Percentiles rank a stretch among this genome's conserved stretches.
These are phyloP conservation scores for Wallemia hederae DNA, from an alignment of 1,284 basidiomycete species.

Conservation along the genomic window DNA sequence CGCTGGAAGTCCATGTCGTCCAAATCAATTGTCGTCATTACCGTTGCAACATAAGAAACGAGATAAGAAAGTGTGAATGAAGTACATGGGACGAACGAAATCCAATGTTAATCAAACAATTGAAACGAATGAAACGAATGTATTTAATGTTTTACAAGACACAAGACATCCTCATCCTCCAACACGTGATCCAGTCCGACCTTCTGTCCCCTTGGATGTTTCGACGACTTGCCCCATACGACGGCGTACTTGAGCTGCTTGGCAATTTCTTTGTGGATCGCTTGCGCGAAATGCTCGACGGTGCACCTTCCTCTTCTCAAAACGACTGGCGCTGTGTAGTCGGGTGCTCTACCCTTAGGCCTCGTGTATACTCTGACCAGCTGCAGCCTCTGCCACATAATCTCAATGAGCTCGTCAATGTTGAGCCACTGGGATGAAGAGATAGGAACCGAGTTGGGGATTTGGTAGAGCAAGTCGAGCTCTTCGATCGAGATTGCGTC, in stretches of 20 bases:
- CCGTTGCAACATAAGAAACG: too few species aligned
- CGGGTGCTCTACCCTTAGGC: constrained; percentile 65
- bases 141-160: constrained; percentile 11
- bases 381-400: constrained; percentile 68
- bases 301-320: constrained; percentile 28
- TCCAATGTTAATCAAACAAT: too few species aligned
- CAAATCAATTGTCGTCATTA: too few species aligned
- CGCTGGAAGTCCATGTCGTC: too few species aligned
- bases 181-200: constrained; percentile 68
- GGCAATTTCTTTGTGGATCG: constrained; percentile 69
- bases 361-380: constrained; percentile 61
- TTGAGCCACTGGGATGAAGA: constrained; percentile 86
- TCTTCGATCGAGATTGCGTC: constrained; percentile 97
- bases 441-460: constrained; percentile 82
- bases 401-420: constrained; percentile 69
- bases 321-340: constrained; percentile 42
- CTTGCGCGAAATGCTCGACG: constrained; percentile 72
- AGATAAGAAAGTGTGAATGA: too few species aligned
- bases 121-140: constrained; percentile 3
- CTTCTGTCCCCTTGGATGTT: constrained; percentile 85
- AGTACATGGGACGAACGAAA: too few species aligned
- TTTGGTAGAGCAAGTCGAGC: constrained; percentile 63
- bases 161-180: constrained; percentile 64
- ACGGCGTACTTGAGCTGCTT: constrained; percentile 43
- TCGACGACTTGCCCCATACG: constrained; percentile 81